Evolutionary conservation across 768 basidiomycete genomes (phyloP).

Genomic region (Boletus patriciae): DNA sequence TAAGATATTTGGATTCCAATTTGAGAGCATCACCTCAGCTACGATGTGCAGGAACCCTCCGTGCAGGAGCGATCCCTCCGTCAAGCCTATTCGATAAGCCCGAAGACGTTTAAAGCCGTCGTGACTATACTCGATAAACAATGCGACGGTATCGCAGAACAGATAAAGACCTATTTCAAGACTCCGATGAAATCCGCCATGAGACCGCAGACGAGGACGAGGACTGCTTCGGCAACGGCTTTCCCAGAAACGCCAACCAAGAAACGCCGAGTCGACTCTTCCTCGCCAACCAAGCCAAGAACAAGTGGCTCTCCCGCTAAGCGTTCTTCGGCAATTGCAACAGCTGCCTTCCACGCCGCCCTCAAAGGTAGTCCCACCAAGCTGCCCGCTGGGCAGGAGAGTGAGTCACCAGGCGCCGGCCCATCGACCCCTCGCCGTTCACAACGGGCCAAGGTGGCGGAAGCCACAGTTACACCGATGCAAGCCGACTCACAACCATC

Average conservation of each 20-base stretch:
- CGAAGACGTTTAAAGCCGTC: constrained; percentile 21
- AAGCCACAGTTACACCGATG: constrained; percentile 1
- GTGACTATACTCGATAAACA: constrained; percentile 23
- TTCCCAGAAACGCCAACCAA: constrained; percentile 46
- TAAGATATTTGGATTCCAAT: constrained; percentile 7
- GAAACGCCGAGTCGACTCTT: constrained; percentile 34
- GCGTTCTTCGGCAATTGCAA: not conserved
- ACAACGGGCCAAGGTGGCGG: constrained; percentile 6
- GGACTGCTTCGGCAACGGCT: constrained; percentile 7
- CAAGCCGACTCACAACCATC: constrained; percentile 27
- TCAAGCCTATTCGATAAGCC: constrained; percentile 15
- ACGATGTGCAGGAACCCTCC: constrained; percentile 18
- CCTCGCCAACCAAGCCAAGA: constrained; percentile 13
- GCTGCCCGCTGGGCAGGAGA: not conserved
- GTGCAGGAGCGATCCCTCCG: constrained; percentile 23
- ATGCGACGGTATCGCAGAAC: constrained; percentile 27
- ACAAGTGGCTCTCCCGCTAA: constrained; percentile 14
- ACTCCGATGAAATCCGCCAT: constrained; percentile 20
- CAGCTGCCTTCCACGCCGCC: constrained; percentile 21
- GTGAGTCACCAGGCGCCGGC: constrained; percentile 5
- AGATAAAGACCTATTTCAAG: constrained; percentile 23
- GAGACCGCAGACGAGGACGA: constrained; percentile 12
- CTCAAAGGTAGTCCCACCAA: constrained; percentile 13
- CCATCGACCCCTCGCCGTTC: constrained; percentile 29
- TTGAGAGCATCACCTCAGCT: not conserved